Conservation (phyloP, 1,139 yeast species). For the Taphrina confusa region DNA sequence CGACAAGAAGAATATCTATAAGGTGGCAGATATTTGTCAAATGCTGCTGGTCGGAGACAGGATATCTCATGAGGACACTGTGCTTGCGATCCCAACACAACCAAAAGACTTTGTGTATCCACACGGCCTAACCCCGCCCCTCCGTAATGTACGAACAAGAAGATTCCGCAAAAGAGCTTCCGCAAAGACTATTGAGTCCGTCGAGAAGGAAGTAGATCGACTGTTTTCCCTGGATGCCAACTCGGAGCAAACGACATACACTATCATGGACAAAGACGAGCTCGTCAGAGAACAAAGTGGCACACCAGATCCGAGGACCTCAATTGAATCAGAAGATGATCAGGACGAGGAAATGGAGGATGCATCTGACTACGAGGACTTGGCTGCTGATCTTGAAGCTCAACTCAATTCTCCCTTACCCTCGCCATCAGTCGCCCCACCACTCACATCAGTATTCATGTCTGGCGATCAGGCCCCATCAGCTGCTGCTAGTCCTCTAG, state of each 20-base stretch:
- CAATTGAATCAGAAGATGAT: constrained; percentile 42
- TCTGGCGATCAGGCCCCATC: constrained; percentile 45
- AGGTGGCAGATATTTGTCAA: constrained; percentile 83
- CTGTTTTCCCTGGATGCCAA: constrained; percentile 73
- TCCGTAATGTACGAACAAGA: constrained; percentile 57
- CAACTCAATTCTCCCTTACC: constrained; percentile 39
- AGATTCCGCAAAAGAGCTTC: constrained; percentile 58
- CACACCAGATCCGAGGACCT: constrained; percentile 43
- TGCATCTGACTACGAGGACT: constrained; percentile 41
- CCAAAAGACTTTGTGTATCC: constrained; percentile 51
- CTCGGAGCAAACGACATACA: constrained; percentile 79
- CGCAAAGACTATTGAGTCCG: constrained; percentile 57
- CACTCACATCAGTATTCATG: neutral
- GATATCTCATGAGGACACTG: constrained; percentile 59
- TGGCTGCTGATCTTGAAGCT: constrained; percentile 45
- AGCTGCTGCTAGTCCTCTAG: constrained; percentile 40
- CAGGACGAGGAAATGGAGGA: constrained; percentile 32
- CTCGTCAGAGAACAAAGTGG: constrained; percentile 43
- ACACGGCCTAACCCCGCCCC: constrained; percentile 85
- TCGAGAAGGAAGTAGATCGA: constrained; percentile 77
- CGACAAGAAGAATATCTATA: constrained; percentile 84
- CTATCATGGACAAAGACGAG: constrained; percentile 61
- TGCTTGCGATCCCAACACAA: constrained; percentile 50
- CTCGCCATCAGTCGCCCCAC: constrained; percentile 6
- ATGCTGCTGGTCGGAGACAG: constrained; percentile 73